A percentile compares a stretch with the other conserved stretches of the same genome.
phyloP scores from a whole-genome alignment of 2,329 filamentous ascomycete genomes.

The Alternaria arborescens region DNA sequence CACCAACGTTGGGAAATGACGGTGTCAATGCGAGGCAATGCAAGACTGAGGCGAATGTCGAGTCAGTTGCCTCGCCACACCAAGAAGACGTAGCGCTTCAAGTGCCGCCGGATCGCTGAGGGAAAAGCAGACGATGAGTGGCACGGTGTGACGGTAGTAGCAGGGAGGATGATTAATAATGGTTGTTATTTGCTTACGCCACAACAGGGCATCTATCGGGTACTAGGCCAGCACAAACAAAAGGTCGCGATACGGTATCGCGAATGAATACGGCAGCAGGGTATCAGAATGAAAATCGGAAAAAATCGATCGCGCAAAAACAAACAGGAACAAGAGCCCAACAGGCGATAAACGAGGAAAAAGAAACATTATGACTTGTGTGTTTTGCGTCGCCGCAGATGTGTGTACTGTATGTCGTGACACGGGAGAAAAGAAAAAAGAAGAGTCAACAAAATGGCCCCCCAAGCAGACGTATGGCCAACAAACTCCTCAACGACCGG shows the following conservation, averaged over 20 bases:
- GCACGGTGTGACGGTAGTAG: background rate
- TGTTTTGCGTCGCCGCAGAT: conserved; percentile 17
- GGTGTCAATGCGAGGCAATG: background rate
- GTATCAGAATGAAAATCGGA: conserved; percentile 19
- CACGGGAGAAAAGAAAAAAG: background rate
- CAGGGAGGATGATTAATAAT: background rate
- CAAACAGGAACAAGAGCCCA: background rate
- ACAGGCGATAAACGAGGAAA: background rate
- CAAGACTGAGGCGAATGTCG: background rate
- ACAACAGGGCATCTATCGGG: background rate
- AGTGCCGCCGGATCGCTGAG: background rate
- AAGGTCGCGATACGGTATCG: background rate
- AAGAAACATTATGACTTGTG: conserved; percentile 17
- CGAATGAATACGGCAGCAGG: conserved; percentile 2
- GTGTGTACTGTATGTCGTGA: conserved; percentile 18
- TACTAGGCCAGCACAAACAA: background rate
- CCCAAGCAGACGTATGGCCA: background rate
- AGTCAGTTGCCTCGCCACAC: background rate
- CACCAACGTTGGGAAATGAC: background rate
- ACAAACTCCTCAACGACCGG: conserved; percentile 15
- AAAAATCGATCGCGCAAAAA: conserved; percentile 5
- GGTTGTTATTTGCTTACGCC: background rate
- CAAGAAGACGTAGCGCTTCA: background rate
- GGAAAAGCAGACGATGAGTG: background rate
- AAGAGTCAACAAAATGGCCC: background rate